These are phyloP conservation scores for Nicotiana obtusifolia DNA, from an alignment of 257 asterid species.

Conservation along the genomic window DNA sequence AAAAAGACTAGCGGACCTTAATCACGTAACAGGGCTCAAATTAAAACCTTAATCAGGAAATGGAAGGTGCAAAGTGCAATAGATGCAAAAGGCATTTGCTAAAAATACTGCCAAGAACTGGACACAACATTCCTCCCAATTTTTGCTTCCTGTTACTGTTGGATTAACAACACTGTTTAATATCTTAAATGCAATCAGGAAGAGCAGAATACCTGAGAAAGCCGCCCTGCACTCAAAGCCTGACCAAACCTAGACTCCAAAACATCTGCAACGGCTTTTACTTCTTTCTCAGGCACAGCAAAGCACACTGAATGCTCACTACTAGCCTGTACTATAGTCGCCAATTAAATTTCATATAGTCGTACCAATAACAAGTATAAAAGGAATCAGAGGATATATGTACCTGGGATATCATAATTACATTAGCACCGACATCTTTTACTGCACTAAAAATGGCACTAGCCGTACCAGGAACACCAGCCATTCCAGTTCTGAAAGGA, in stretches of 20 bases:
- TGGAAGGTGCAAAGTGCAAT: background rate
- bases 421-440: constrained; percentile 97
- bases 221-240: constrained; percentile 96
- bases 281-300: constrained; percentile 97
- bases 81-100: background rate
- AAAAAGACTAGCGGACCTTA: background rate
- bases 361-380: background rate
- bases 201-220: constrained; percentile 70
- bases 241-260: constrained; percentile 78
- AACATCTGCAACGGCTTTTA: constrained; percentile 79
- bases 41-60: constrained; percentile 2
- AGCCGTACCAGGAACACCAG: constrained; percentile 99
- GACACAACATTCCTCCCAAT: background rate
- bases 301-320: constrained; percentile 99
- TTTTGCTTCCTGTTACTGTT: background rate
- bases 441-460: constrained; percentile 85
- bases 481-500: constrained; percentile 95
- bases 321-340: constrained; percentile 63
- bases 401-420: constrained; percentile 97
- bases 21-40: background rate
- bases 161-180: background rate
- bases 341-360: constrained; percentile 16
- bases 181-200: background rate
- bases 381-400: constrained; percentile 5
- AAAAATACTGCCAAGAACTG: background rate